Evolutionary conservation across 495 filamentous ascomycete species (phyloP), one percentile per base, ranked within the genome.

Genomic region (Trichoderma reesei): DNA sequence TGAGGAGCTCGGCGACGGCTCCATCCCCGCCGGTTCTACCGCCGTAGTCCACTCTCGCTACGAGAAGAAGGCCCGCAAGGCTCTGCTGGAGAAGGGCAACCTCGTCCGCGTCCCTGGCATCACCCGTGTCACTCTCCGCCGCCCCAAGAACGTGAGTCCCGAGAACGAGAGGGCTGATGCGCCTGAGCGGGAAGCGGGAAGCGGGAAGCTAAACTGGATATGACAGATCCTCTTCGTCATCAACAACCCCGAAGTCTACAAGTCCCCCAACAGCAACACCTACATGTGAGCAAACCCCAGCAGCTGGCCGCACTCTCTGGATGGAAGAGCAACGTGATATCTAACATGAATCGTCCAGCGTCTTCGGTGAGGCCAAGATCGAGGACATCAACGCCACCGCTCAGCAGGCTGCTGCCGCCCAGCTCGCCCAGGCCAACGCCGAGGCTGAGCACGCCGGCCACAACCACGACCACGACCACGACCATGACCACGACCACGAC

Each of bases 31-130:
- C 63, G 93, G 93, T 72, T 90, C 91, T 68, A 82, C 86, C 54
- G 89, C 96, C 74, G 85, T 90, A 64, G 87, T 98, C 70, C 93
- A 98, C 84, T 96, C 90, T 71, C 90, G 94, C 76, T 96, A 96
- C 81, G 95, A 99, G 88, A 99, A 99, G 88, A 99, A 98, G 85
- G 95, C 95, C 63, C 86, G 95, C 75, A 98, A 98, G 83, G 90
- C 91, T 72, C 96, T 56, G 9, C 96, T 56, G 9, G 90, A 90
- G 71, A 99, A 99, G 87, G 84, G 98, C 72, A 93, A 96, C 71
- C 81, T 99, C 74, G 95, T 92, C 82, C 91, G 92, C 71, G 89
- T 99, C 68, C 87, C 89, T 67, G 95, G 95, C 73, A 99, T 99
- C 75, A 99, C 95, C 69, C 86, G 94, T 75, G 95, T 99, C 69